Base-by-base conservation (phyloP, 2,329 filamentous ascomycete genomes). In the Tolypocladium paradoxum region DNA sequence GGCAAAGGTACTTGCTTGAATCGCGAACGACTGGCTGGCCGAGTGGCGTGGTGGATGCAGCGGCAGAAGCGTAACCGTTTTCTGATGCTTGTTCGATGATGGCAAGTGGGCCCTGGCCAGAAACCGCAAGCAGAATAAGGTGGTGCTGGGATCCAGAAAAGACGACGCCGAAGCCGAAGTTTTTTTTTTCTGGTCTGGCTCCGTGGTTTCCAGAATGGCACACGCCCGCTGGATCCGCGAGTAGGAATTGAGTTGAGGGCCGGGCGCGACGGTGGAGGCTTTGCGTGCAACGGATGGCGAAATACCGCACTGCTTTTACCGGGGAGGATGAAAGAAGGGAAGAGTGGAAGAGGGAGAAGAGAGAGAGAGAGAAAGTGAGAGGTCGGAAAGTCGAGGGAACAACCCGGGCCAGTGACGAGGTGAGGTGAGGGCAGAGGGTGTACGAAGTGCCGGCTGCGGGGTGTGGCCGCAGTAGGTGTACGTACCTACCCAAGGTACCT, bases 91-190 rank as follows among this genome's bases (percentile, higher is more conserved):
- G 55, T 56, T 59, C 52, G 51, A 53, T 55, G 58, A 51, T 55
- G 56, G 60, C 57, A 58, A 61, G 60, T 60, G 57, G 58, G 58
- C 53, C 58, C 57, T 51, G 54, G 58, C 54, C 38, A 55, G 55
- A 50, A 58, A 56, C 60, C 60, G 60, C 60, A 62, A 61, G 54
- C 58, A 62, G 58, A 50, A 51, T 55, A 57, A 57, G 55, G 52
- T 58, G 57, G 54, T 56, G 53, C 50, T 57, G 54, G 57, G 51
- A 48, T 58, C 57, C 57, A 57, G 56, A 55, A 56, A 55, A 57
- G 48, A 52, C 33, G 50, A 50, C 50, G 49, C 43, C 48, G 48
- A 54, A 49, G 50, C 49, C 50, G 35, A 51, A 35, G 33, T 50
- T 54, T 56, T 54, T 53, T 57, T 53, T 47, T 48, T 37, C 37